These are phyloP conservation scores for Dendrothele bispora DNA, from an alignment of 768 basidiomycete species.

Conservation along the genomic window DNA sequence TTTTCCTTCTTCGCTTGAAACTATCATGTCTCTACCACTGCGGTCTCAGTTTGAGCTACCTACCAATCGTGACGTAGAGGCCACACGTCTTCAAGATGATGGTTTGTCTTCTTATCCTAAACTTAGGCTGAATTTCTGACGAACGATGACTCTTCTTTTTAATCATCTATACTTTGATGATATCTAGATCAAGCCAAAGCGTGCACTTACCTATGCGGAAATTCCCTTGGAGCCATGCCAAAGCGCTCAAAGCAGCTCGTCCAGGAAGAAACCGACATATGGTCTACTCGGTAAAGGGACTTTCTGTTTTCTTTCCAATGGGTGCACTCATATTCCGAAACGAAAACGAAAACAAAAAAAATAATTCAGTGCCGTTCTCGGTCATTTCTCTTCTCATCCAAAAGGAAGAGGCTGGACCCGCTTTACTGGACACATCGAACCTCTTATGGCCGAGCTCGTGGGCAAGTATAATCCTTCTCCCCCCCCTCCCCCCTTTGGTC, in stretches of 20 bases:
- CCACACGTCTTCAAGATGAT: conserved; percentile 34
- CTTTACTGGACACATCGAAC: conserved; percentile 70
- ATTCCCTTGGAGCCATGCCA: conserved; percentile 86
- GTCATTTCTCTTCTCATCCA: conserved; percentile 93
- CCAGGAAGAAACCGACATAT: conserved; percentile 80
- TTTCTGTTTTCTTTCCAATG: too few relatives aligned
- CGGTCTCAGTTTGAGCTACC: conserved; percentile 59
- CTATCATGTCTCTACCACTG: conserved; percentile 33
- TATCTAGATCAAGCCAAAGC: conserved; percentile 51
- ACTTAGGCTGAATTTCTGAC: neutral
- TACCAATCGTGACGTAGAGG: conserved; percentile 49
- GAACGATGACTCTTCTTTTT: neutral
- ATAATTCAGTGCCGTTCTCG: conserved; percentile 76
- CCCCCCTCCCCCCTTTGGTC: neutral
- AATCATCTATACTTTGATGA: too few relatives aligned
- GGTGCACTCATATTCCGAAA: too few relatives aligned
- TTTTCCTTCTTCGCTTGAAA: conserved; percentile 7
- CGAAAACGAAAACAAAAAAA: too few relatives aligned
- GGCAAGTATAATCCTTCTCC: conserved; percentile 46
- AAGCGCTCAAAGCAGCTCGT: conserved; percentile 72
- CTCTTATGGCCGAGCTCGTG: conserved; percentile 76
- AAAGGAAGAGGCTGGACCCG: conserved; percentile 79
- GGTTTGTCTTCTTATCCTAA: conserved; percentile 30
- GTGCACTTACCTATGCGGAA: conserved; percentile 91
- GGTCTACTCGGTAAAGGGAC: conserved; percentile 77